phyloP scores from a whole-genome alignment of 2,329 filamentous ascomycete genomes.

The Aspergillus pseudonomiae region DNA sequence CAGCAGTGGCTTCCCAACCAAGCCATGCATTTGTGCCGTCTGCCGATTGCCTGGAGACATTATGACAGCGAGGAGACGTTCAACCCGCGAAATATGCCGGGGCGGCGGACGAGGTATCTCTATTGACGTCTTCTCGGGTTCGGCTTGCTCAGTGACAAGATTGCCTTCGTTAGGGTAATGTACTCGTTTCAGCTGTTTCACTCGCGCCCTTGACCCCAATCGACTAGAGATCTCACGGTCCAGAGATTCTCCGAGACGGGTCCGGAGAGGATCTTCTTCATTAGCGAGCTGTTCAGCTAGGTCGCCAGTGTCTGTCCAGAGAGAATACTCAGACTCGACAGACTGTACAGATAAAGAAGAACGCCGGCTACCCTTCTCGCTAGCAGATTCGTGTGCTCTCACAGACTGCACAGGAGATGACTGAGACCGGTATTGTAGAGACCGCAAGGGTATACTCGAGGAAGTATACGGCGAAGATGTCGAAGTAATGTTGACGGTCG shows the following conservation, averaged over 20 bases:
- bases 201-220: constrained; percentile 36
- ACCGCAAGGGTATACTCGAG: constrained; percentile 86
- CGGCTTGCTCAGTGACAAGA: constrained; percentile 44
- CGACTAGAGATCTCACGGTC: constrained; percentile 61
- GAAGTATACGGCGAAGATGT: constrained; percentile 61
- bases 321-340: constrained; percentile 69
- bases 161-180: constrained; percentile 62
- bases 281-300: constrained; percentile 87
- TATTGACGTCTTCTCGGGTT: constrained; percentile 56
- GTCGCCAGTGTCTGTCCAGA: constrained; percentile 94
- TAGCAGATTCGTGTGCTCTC: constrained; percentile 45
- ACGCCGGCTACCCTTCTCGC: constrained; percentile 54
- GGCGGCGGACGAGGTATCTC: constrained; percentile 71
- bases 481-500: constrained; percentile 81
- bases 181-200: constrained; percentile 63
- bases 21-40: constrained; percentile 77
- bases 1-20: constrained; percentile 94
- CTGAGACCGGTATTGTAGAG: constrained; percentile 53
- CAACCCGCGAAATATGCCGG: constrained; percentile 64
- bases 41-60: constrained; percentile 76
- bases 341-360: constrained; percentile 56
- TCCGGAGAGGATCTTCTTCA: constrained; percentile 78
- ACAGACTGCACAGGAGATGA: constrained; percentile 41
- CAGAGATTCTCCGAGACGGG: constrained; percentile 67
- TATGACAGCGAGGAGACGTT: constrained; percentile 75